Conservation (phyloP, 2,329 filamentous ascomycete species). For the Fusarium camptoceras region DNA sequence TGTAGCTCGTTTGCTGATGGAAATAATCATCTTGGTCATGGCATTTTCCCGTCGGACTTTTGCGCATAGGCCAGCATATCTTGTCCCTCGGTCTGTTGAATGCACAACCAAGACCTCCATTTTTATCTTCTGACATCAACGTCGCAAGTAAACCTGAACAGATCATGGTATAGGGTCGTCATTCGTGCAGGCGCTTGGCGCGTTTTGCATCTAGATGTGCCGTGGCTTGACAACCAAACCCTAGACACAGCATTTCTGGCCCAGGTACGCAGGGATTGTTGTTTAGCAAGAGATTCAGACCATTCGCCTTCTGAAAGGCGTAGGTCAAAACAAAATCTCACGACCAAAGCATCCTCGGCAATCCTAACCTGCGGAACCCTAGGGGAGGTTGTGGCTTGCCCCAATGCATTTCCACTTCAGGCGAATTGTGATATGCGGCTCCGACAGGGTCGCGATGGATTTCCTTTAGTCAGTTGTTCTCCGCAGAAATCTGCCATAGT, state of each 20-base stretch:
- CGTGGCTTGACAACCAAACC: neutral
- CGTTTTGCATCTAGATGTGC: neutral
- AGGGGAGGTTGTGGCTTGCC: constrained; percentile 32
- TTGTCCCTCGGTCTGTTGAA: neutral
- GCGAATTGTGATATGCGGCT: constrained; percentile 32
- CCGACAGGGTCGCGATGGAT: constrained; percentile 33
- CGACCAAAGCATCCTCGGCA: neutral
- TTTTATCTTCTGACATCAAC: neutral
- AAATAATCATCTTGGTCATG: neutral
- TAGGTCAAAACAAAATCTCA: neutral
- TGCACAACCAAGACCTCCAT: neutral
- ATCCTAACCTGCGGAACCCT: constrained; percentile 31
- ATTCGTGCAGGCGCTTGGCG: neutral
- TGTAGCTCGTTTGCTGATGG: neutral
- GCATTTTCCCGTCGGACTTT: neutral
- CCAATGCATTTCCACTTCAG: constrained; percentile 24
- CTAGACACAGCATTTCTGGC: neutral
- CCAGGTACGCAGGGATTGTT: neutral
- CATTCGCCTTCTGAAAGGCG: constrained; percentile 15
- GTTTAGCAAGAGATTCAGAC: neutral
- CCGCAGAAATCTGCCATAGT: neutral
- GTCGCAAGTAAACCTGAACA: neutral
- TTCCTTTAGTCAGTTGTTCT: constrained; percentile 12
- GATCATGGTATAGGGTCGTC: neutral
- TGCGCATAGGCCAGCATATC: neutral